Percentiles rank a stretch among this genome's conserved stretches.
phyloP scores from a whole-genome alignment of 2,329 filamentous ascomycete species.

The Alternaria tenuissima region DNA sequence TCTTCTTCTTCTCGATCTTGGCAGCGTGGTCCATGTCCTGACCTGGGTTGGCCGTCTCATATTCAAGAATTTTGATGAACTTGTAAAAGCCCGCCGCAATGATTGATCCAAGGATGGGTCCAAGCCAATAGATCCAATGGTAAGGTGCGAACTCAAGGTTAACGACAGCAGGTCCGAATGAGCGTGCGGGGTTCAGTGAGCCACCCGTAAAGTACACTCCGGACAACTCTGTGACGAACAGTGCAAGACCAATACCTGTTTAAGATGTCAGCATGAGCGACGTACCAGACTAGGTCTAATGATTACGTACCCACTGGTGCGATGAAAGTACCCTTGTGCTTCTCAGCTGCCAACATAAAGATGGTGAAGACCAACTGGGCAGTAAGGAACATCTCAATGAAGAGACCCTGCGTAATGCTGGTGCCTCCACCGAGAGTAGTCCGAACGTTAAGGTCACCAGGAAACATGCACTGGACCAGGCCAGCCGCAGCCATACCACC shows the following conservation, averaged over 20 bases:
- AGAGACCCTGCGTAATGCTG: constrained; percentile 28
- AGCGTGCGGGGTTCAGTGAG: constrained; percentile 55
- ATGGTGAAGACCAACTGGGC: constrained; percentile 46
- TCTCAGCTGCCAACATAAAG: constrained; percentile 66
- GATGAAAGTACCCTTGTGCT: constrained; percentile 66
- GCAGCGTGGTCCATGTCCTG: constrained; percentile 33
- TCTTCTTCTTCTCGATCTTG: constrained; percentile 19
- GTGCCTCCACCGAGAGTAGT: constrained; percentile 24
- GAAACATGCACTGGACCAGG: constrained; percentile 35
- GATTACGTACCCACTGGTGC: constrained; percentile 62
- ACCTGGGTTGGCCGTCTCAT: constrained; percentile 43
- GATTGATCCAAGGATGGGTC: constrained; percentile 51
- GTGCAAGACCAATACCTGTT: constrained; percentile 66
- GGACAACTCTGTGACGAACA: constrained; percentile 62
- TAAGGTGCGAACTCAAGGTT: constrained; percentile 45
- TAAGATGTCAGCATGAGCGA: background rate
- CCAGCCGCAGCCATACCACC: constrained; percentile 37
- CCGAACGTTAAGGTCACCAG: constrained; percentile 30
- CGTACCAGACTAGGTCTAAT: background rate
- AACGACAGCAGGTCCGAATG: constrained; percentile 55
- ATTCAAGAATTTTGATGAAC: constrained; percentile 52
- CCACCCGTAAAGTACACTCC: constrained; percentile 56
- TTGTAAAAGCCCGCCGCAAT: constrained; percentile 59
- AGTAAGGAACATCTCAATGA: constrained; percentile 32
- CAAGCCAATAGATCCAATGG: constrained; percentile 55